Evolutionary conservation across 2,329 filamentous ascomycete species (phyloP).

Genomic region (Alternaria brassicicola): DNA sequence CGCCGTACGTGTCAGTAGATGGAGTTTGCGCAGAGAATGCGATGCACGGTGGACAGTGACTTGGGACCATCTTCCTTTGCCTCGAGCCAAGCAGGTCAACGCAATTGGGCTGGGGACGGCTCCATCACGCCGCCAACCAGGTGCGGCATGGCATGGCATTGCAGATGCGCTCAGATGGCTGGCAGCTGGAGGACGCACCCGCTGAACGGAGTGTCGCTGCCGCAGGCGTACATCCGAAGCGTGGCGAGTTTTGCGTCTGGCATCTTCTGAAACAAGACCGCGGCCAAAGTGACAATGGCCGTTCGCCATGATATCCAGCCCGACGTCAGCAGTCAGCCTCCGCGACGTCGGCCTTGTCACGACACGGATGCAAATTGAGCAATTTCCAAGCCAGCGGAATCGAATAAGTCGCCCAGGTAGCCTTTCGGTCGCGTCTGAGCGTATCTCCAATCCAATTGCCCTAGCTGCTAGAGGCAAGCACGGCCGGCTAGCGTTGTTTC

Average conservation of each 20-base stretch:
- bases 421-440: constrained; percentile 28
- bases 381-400: constrained; percentile 21
- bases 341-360: constrained; percentile 9
- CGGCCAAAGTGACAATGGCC: constrained; percentile 7
- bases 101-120: constrained; percentile 22
- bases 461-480: constrained; percentile 21
- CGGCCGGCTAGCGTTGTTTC: constrained; percentile 23
- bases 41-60: constrained; percentile 26
- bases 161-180: constrained; percentile 8
- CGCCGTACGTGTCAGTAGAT: constrained; percentile 26
- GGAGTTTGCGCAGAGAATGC: constrained; percentile 34
- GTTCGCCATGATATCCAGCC: background rate
- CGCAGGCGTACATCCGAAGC: constrained; percentile 26
- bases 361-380: constrained; percentile 18
- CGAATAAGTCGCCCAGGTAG: constrained; percentile 5
- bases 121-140: constrained; percentile 29
- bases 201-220: constrained; percentile 8
- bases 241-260: constrained; percentile 22
- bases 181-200: background rate
- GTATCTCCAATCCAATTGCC: constrained; percentile 28
- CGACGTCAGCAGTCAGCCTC: background rate
- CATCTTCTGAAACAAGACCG: constrained; percentile 23
- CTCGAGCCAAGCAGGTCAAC: constrained; percentile 9
- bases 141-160: constrained; percentile 5
- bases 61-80: constrained; percentile 4